phyloP scores from a whole-genome alignment of 495 filamentous ascomycete genomes.

The Paragyromitra xinjiangensis region DNA sequence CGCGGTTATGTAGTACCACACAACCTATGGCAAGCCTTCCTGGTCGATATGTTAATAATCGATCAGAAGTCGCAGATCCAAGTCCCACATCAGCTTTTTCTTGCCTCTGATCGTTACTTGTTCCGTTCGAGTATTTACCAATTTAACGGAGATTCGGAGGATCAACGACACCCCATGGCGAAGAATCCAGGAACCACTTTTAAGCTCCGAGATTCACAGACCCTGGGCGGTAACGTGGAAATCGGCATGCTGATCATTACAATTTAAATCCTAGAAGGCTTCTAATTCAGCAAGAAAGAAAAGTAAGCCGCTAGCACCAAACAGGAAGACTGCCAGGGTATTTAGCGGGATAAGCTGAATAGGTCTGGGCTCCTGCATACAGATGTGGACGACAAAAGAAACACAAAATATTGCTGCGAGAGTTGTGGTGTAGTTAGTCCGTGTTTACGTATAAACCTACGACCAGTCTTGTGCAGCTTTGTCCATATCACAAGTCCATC shows the following conservation, averaged over 20 bases:
- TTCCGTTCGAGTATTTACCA: not conserved
- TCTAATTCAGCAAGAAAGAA: not conserved
- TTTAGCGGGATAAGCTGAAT: not conserved
- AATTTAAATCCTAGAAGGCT: not conserved
- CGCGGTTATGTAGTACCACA: not conserved
- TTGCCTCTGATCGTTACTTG: not conserved
- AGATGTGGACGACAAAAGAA: not conserved
- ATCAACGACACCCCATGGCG: not conserved
- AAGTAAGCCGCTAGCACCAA: no score
- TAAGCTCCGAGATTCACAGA: not conserved
- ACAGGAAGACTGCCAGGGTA: not conserved
- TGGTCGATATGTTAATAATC: not conserved
- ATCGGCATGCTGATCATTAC: not conserved
- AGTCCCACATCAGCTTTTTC: not conserved
- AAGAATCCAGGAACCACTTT: not conserved
- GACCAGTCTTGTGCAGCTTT: not conserved
- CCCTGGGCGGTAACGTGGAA: not conserved
- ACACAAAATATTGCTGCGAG: not conserved
- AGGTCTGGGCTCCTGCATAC: not conserved
- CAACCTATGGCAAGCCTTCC: not conserved
- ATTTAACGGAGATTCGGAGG: not conserved
- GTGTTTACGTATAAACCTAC: not conserved
- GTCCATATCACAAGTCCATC: not conserved
- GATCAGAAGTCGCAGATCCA: not conserved
- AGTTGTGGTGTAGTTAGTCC: not conserved